Percentiles rank a stretch among this genome's conserved stretches.
Evolutionary conservation across 768 basidiomycete genomes (phyloP).

Genomic region (Mycena vitilis): DNA sequence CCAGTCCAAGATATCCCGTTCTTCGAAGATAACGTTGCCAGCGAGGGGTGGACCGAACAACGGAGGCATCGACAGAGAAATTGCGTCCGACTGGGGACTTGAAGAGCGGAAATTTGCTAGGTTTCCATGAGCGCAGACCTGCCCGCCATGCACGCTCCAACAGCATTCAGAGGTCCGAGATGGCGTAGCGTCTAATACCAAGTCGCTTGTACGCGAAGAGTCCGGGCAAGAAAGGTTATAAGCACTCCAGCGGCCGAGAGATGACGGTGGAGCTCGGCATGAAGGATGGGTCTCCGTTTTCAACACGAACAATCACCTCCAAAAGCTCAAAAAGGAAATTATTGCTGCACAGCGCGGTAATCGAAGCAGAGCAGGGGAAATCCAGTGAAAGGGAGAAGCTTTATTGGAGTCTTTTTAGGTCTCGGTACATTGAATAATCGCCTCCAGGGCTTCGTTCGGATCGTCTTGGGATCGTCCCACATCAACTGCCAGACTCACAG

Average conservation of each 20-base stretch:
- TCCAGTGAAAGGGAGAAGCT: not conserved
- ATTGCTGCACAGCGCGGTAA: not conserved
- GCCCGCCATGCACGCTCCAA: slow-evolving; percentile 20
- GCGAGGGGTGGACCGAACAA: slow-evolving; percentile 13
- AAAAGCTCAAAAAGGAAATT: slow-evolving; percentile 8
- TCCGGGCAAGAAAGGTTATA: not conserved
- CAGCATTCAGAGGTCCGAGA: slow-evolving; percentile 25
- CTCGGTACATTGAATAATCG: not conserved
- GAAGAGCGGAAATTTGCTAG: not conserved
- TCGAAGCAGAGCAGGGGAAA: too few relatives aligned
- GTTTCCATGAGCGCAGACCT: slow-evolving; percentile 17
- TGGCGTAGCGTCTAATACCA: not conserved
- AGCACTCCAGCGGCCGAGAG: slow-evolving; percentile 1
- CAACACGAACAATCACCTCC: slow-evolving; percentile 19
- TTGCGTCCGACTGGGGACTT: not conserved
- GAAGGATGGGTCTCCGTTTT: not conserved
- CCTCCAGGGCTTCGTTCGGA: not conserved
- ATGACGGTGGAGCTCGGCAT: slow-evolving; percentile 35
- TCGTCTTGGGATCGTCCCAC: slow-evolving; percentile 4
- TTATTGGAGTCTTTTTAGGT: not conserved
- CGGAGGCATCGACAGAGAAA: not conserved
- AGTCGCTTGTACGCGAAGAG: not conserved
- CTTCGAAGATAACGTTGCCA: slow-evolving; percentile 44
- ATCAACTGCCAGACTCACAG: not conserved
- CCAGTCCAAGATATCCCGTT: slow-evolving; percentile 50